Percentiles rank a stretch among this genome's conserved stretches.
Evolutionary conservation across 495 filamentous ascomycete species (phyloP).

Genomic region (Penicillium goetzii): DNA sequence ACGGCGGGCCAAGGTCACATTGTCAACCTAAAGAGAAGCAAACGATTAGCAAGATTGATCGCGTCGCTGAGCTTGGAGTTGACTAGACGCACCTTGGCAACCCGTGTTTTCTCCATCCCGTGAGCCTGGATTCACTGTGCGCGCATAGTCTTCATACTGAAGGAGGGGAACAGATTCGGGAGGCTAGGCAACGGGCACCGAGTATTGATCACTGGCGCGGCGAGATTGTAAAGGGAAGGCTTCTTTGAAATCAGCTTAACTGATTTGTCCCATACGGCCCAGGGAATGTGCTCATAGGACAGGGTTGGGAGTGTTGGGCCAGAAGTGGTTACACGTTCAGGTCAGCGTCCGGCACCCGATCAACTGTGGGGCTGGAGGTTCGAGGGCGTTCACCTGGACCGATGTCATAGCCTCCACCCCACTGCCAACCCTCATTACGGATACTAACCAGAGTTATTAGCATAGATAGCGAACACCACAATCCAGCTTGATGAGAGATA

Average conservation of each 20-base stretch:
- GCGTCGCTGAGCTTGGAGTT: background rate
- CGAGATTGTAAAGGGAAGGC: background rate
- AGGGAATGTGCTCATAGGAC: background rate
- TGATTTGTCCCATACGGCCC: background rate
- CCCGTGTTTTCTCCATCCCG: constrained; percentile 61
- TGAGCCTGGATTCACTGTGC: constrained; percentile 38
- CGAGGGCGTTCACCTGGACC: constrained; percentile 14
- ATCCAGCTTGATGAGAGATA: background rate
- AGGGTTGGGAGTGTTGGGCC: constrained; percentile 11
- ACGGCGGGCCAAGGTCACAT: constrained; percentile 65
- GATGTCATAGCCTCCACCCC: constrained; percentile 11
- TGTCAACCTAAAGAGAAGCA: constrained; percentile 52
- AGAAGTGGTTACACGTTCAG: constrained; percentile 21
- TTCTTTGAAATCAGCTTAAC: constrained; percentile 3
- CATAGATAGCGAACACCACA: background rate
- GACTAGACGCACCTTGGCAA: constrained; percentile 53
- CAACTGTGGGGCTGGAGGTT: constrained; percentile 20
- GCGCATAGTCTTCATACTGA: constrained; percentile 45
- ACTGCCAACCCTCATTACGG: background rate
- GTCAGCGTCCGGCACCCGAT: constrained; percentile 18
- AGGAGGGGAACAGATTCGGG: constrained; percentile 17
- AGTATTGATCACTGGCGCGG: background rate
- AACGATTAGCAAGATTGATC: background rate
- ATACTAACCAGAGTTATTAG: background rate
- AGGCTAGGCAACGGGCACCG: background rate